Evolutionary conservation across 345 rosid genomes (phyloP), one percentile per base, ranked within the genome.

Genomic region (Dipteronia sinensis): DNA sequence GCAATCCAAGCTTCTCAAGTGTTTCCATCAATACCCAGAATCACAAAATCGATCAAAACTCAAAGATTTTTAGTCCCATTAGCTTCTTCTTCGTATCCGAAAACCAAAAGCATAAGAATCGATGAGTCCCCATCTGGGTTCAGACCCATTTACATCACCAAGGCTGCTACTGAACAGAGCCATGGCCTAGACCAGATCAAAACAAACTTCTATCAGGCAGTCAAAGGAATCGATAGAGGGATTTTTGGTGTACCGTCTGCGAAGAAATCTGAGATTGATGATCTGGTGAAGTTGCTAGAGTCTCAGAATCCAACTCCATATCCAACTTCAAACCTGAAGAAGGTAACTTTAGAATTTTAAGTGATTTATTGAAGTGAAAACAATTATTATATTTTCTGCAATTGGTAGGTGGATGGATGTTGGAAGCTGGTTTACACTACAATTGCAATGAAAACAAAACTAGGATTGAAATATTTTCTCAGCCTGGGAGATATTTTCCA

Each of bases 381-480:
- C 19, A 46, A 67, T 65, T 69, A 27, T 34, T 58, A 20, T 77
- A 64, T 71, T 49, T 76, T 34, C 38, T 34, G 38, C 4, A 34
- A 34, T 4, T 5, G 38, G 80, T 78, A 91, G 93, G 90, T 89
- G 59, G 84, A 68, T 74, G 99, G 99, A 53, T 82, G 89, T 68
- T 93, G 98, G 98, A 92, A 83, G 67, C 91, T 95, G 5, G 78
- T 93, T 53, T 92, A 89, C 80, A 92, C 92, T 40, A 92, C 97
- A 40, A 90, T 95, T 53, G 89, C 94, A 27, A 89, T 95, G 71
- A 78, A 97, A 83, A 93, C 98, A 29, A 93, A 93, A 82, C 83
- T 93, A 53, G 98, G 95, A 67, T 83, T 95, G 82, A 88, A 98
- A 74, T 90, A 87, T 82, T 92, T 95, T 34, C 38, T 34, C 38